Percentiles rank a stretch among this genome's conserved stretches.
Evolutionary conservation across 2,329 filamentous ascomycete species (phyloP).

Genomic region (Lasiodiplodia theobromae): DNA sequence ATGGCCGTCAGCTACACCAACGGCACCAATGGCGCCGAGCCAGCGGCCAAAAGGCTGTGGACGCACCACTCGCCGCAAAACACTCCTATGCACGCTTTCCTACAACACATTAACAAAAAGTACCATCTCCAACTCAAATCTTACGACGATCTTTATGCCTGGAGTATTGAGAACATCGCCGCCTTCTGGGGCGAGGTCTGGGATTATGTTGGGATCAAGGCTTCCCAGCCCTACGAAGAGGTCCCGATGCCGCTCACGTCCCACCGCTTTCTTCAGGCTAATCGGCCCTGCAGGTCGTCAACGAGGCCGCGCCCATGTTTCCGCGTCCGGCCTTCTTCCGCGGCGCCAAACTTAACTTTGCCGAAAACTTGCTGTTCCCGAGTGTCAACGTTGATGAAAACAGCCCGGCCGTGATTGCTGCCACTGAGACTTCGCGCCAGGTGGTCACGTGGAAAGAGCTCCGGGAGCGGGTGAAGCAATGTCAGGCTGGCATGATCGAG

Average conservation of each 20-base stretch:
- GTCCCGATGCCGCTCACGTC: conserved; percentile 48
- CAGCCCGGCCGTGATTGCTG: conserved; percentile 76
- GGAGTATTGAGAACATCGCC: conserved; percentile 80
- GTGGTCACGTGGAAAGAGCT: conserved; percentile 79
- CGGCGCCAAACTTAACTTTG: conserved; percentile 84
- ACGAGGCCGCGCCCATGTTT: conserved; percentile 74
- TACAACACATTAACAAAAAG: conserved; percentile 72
- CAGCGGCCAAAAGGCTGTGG: conserved; percentile 61
- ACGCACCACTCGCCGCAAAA: conserved; percentile 69
- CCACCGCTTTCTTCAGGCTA: neutral
- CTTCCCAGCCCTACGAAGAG: conserved; percentile 68
- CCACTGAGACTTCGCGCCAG: conserved; percentile 75
- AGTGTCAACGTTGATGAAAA: conserved; percentile 61
- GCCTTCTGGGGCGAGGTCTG: conserved; percentile 87
- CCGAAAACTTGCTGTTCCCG: conserved; percentile 91
- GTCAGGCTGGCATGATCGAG: conserved; percentile 72
- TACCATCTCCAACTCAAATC: conserved; percentile 67
- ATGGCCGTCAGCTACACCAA: conserved; percentile 5
- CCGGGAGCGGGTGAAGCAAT: conserved; percentile 76
- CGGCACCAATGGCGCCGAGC: conserved; percentile 18
- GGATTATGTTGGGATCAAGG: conserved; percentile 79
- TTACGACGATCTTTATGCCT: conserved; percentile 80
- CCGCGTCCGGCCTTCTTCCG: conserved; percentile 87
- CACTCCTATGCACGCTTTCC: conserved; percentile 76
- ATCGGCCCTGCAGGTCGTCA: conserved; percentile 65